Conservation (phyloP, 768 basidiomycete genomes). For the Flagelloscypha sp. region DNA sequence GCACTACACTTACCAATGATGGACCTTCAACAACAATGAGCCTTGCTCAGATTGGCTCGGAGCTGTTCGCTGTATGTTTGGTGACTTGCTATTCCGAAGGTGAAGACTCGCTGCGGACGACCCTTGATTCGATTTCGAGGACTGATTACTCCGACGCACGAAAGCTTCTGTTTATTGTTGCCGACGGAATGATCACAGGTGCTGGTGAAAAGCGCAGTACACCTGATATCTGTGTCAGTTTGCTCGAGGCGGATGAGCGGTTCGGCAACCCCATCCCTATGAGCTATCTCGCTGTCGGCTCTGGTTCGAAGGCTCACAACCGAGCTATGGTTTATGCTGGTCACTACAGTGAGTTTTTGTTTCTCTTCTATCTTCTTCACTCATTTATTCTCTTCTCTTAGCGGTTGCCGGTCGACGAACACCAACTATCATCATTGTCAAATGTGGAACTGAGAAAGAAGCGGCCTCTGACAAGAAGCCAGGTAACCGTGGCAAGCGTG, state of each 20-base stretch:
- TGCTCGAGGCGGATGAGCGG: slow-evolving; percentile 88
- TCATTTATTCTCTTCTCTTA: slow-evolving; percentile 17
- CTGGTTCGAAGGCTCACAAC: slow-evolving; percentile 84
- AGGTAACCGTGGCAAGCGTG: slow-evolving; percentile 96
- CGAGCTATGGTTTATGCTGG: slow-evolving; percentile 98
- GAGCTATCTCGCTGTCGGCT: slow-evolving; percentile 86
- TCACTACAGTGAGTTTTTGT: slow-evolving; percentile 78
- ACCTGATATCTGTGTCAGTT: slow-evolving; percentile 89
- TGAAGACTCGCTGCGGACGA: slow-evolving; percentile 83
- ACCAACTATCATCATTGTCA: slow-evolving; percentile 89
- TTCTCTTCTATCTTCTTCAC: neutral
- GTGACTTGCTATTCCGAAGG: slow-evolving; percentile 99
- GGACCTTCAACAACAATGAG: slow-evolving; percentile 62
- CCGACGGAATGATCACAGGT: slow-evolving; percentile 98
- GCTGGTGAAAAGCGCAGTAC: slow-evolving; percentile 93
- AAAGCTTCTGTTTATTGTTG: slow-evolving; percentile 89
- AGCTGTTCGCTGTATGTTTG: slow-evolving; percentile 90
- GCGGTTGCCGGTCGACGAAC: slow-evolving; percentile 84
- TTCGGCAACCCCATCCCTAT: slow-evolving; percentile 96
- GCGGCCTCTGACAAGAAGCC: slow-evolving; percentile 82
- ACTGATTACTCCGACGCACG: slow-evolving; percentile 89
- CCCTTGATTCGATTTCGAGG: slow-evolving; percentile 85
- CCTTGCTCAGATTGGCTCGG: slow-evolving; percentile 85
- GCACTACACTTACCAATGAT: slow-evolving; percentile 47
- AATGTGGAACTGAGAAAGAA: slow-evolving; percentile 89